phyloP scores from a whole-genome alignment of 306 rosid species.

The Vigna mungo region DNA sequence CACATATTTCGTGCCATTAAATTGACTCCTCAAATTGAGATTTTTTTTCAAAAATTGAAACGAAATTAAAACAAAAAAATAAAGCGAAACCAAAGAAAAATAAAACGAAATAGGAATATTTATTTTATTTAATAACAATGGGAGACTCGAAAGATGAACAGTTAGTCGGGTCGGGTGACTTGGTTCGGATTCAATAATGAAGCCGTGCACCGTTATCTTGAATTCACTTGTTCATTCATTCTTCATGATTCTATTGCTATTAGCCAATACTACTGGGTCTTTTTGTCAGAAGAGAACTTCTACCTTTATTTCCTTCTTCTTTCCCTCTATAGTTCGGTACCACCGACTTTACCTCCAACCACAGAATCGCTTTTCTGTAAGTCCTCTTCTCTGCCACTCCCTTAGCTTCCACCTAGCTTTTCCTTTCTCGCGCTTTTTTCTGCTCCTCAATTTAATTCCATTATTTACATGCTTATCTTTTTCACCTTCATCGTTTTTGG shows the following conservation, averaged over 20 bases:
- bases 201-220: conserved; percentile 39
- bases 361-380: conserved; percentile 15
- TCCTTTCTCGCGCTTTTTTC: not conserved
- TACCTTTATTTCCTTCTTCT: not conserved
- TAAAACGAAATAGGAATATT: too few relatives aligned
- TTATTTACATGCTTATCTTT: conserved; percentile 16
- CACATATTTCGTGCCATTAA: too few relatives aligned
- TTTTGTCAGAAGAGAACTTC: not conserved
- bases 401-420: not conserved
- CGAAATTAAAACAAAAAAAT: too few relatives aligned
- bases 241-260: conserved; percentile 2
- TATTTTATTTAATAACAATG: not conserved
- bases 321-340: not conserved
- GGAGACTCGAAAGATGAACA: not conserved
- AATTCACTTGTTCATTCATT: not conserved
- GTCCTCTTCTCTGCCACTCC: not conserved
- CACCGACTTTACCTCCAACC: conserved; percentile 19
- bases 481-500: not conserved
- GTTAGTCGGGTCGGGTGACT: conserved; percentile 12
- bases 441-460: not conserved
- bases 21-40: too few relatives aligned
- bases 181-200: conserved; percentile 28
- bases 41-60: too few relatives aligned
- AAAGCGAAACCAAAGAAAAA: too few relatives aligned
- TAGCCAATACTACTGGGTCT: not conserved